Evolutionary conservation across 2,329 filamentous ascomycete genomes (phyloP), one percentile per base, ranked within the genome.

Genomic region (Niveomyces coronatus): DNA sequence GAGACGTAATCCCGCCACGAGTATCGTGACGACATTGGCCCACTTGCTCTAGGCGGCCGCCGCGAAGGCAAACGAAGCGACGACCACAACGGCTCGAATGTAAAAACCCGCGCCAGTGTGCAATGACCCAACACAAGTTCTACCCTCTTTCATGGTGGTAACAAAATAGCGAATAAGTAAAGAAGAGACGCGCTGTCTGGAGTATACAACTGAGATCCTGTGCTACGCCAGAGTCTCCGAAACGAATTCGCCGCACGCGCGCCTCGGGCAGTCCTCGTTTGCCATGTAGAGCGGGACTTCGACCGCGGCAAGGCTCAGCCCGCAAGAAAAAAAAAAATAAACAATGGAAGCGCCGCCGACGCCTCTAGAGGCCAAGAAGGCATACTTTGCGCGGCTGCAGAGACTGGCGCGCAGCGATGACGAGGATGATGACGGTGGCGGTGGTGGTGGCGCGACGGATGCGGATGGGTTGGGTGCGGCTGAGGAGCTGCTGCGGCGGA

Each of bases 311-410:
- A n/a, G n/a, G n/a, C n/a, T n/a, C n/a, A n/a, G n/a, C 32, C 13
- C 7, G 15, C 23, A 14, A 14, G n/a, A 13, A 13, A 19, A 9
- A 10, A 22, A 11, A 18, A 13, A 15, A 28, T 13, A 32, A 43
- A 5, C 39, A n/a, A 57, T 58, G 55, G 23, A 23, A 18, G 18
- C 22, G n/a, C 31, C 31, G 5, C 17, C 41, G 30, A 35, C 41
- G 13, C 36, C 52, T 9, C 43, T 65, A 6, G 47, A 56, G 35
- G 63, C 66, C 24, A 74, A 74, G 47, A 32, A 52, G 16, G 62
- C 57, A 0, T 70, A 67, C 43, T 74, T 72, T 44, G 45, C 55
- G n/a, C 51, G 53, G n/a, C 50, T 72, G 1, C 53, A 59, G 11
- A 48, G 52, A 36, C 45, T 22, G 47, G 57, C 40, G 47, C 49